These are phyloP conservation scores for Sequoiadendron giganteum DNA, from an alignment of 75 land plant species.

Conservation along the genomic window DNA sequence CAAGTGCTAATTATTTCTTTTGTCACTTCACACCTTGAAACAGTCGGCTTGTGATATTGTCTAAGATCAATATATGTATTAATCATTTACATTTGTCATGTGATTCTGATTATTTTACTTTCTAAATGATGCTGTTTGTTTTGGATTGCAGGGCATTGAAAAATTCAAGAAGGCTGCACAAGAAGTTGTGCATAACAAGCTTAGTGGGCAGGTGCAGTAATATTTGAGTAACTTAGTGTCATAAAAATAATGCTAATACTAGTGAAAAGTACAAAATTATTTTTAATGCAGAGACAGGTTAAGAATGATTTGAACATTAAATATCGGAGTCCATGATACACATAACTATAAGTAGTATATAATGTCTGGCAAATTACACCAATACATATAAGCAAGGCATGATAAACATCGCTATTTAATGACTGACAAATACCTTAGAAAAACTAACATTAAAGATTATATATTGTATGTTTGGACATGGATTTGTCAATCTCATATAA, in stretches of 20 bases:
- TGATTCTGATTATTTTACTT: not conserved
- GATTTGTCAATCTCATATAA: too few species aligned
- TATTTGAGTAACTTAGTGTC: not conserved
- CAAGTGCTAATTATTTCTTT: not conserved
- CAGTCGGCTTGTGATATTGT: not conserved
- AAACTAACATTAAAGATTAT: too few species aligned
- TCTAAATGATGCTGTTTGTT: not conserved
- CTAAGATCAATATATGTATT: not conserved
- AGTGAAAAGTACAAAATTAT: not conserved
- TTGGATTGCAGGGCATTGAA: slow-evolving; percentile 75
- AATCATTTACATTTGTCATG: not conserved
- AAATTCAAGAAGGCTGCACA: slow-evolving; percentile 87
- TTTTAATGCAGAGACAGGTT: not conserved
- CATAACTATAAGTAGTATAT: too few species aligned
- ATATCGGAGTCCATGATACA: too few species aligned
- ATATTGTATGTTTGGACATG: too few species aligned
- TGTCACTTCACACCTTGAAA: not conserved
- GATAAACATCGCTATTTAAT: too few species aligned
- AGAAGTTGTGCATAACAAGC: slow-evolving; percentile 58
- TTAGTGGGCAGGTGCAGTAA: slow-evolving; percentile 86
- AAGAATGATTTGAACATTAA: not conserved
- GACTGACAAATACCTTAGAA: too few species aligned
- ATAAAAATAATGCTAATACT: not conserved
- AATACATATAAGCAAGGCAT: too few species aligned
- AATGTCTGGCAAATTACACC: too few species aligned